Base-by-base conservation (phyloP, 495 filamentous ascomycete species). In the Tuber borchii region DNA sequence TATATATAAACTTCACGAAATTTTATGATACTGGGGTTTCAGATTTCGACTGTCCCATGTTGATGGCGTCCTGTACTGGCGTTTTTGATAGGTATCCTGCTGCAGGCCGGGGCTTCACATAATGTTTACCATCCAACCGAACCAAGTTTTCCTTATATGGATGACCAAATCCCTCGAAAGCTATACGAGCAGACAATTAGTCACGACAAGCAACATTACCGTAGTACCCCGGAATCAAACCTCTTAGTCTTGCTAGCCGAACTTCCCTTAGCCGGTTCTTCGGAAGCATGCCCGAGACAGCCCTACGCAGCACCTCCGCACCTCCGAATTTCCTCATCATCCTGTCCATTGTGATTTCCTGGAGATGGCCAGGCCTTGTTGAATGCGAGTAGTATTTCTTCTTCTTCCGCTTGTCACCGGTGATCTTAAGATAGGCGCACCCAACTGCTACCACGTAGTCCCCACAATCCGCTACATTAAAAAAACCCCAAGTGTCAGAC, bases 381-480 rank as follows among this genome's bases (percentile, higher is more conserved):
- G 90, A 97, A 85, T 97, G 94, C 70, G 90, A 88, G 86, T 97
- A 96, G 88, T 99, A 99, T 82, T 89, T 90, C 88, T 99, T 99
- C 87, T 97, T 93, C 83, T 88, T 89, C 80, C 89, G 90, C 87
- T 99, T 99, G 85, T 91, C 92, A 79, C 95, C 95, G 45, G 96
- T 97, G 31, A 90, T 91, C 85, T 92, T 90, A 51, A 99, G 88
- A 75, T 93, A 90, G 72, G 91, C 88, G 87, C 95, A 99, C 81
- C 92, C 90, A 44, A 91, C 91, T 9, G 94, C 95, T 0, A 99
- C 95, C 8, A 99, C 95, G 84, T 99, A 99, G 89, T 99, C 95
- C 75, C 95, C 95, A 88, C 96, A 98, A 88, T 99, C 95, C 74
- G 95, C 97, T 76, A 91, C 89, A 61, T 61, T 61, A 61, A 61